Conservation (phyloP, 257 asterid genomes). For the Cinchona pubescens region DNA sequence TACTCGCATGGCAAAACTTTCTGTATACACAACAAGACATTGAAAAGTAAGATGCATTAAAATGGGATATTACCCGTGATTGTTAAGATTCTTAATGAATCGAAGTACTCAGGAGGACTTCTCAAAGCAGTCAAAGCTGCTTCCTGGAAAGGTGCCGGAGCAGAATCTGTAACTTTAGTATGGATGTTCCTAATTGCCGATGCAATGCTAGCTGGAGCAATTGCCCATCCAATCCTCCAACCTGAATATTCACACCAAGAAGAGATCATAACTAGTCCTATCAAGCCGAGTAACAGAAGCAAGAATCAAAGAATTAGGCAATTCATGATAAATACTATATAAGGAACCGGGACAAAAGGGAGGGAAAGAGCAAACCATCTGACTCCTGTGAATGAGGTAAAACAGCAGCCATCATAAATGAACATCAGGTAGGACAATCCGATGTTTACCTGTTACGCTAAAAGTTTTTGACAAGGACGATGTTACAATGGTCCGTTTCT, state of each 20-base stretch:
- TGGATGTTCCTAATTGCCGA: slow-evolving; percentile 82
- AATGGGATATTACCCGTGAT: slow-evolving; percentile 38
- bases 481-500: slow-evolving; percentile 66
- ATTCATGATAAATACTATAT: not conserved
- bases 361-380: not conserved
- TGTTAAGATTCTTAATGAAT: slow-evolving; percentile 47
- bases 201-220: slow-evolving; percentile 68
- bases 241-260: slow-evolving; percentile 39
- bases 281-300: not conserved
- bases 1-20: not conserved
- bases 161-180: slow-evolving; percentile 61
- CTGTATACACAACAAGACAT: not conserved
- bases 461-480: slow-evolving; percentile 86
- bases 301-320: not conserved
- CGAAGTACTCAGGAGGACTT: slow-evolving; percentile 57
- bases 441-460: slow-evolving; percentile 66
- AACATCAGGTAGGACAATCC: not conserved
- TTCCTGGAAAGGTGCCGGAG: slow-evolving; percentile 95
- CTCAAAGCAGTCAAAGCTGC: slow-evolving; percentile 80
- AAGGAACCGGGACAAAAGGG: not conserved
- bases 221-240: slow-evolving; percentile 97
- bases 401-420: not conserved
- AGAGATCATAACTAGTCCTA: not conserved
- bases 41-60: not conserved
- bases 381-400: not conserved